Conservation (phyloP, 2,329 filamentous ascomycete genomes). For the Neopestalotiopsis sp. region DNA sequence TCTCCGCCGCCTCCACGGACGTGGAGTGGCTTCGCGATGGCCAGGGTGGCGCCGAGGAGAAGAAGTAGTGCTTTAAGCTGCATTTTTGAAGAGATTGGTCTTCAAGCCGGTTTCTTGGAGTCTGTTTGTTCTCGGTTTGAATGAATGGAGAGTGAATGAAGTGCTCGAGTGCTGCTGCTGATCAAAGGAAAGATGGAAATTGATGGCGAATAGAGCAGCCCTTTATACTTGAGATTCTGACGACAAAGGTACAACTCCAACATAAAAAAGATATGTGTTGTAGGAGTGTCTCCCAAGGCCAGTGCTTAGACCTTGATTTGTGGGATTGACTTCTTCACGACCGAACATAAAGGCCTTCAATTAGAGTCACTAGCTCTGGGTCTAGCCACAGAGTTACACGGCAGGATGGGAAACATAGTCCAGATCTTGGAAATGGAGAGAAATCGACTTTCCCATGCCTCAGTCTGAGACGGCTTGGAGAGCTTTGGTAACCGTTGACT, state of each 20-base stretch:
- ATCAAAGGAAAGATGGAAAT: not conserved
- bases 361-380: not conserved
- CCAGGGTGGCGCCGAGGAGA: not conserved
- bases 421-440: not conserved
- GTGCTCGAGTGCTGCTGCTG: constrained; percentile 1
- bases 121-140: not conserved
- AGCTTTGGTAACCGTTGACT: not conserved
- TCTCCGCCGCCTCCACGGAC: not conserved
- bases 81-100: not conserved
- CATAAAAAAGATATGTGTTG: no score
- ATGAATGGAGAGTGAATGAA: constrained; percentile 2
- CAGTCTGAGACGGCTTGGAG: not conserved
- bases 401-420: not conserved
- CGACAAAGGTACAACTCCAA: not conserved
- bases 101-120: constrained; percentile 7
- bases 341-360: not conserved
- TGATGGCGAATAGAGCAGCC: not conserved
- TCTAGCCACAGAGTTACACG: not conserved
- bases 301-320: not conserved
- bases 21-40: not conserved
- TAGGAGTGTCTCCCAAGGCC: not conserved
- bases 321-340: not conserved
- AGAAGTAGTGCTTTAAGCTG: not conserved
- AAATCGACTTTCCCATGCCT: not conserved
- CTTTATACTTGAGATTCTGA: not conserved